phyloP scores from a whole-genome alignment of 2,329 filamentous ascomycete species.

The Trichophyton simii region DNA sequence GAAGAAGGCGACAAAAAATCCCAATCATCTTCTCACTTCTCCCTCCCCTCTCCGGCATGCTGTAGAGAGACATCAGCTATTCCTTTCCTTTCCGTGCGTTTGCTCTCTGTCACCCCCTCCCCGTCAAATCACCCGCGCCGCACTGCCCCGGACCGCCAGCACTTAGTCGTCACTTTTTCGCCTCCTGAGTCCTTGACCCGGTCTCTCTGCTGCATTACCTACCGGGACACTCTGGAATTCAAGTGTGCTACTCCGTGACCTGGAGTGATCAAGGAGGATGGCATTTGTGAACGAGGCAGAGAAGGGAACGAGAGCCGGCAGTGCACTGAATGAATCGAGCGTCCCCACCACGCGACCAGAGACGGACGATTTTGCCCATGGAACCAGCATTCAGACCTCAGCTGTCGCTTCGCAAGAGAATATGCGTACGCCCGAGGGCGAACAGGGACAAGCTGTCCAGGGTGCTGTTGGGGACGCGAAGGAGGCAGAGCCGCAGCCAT shows the following conservation, averaged over 20 bases:
- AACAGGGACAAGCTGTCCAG: background rate
- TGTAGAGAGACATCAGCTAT: background rate
- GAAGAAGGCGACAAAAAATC: background rate
- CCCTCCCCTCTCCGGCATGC: background rate
- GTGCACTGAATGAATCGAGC: background rate
- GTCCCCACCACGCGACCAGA: background rate
- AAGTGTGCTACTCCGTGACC: background rate
- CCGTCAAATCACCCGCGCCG: background rate
- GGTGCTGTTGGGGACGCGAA: background rate
- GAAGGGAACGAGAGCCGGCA: background rate
- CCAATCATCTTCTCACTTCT: background rate
- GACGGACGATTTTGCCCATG: background rate
- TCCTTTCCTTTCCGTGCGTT: background rate
- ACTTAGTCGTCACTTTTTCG: background rate
- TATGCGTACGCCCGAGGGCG: background rate
- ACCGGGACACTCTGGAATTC: background rate
- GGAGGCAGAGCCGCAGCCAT: background rate
- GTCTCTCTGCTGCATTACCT: background rate
- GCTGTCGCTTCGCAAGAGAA: background rate
- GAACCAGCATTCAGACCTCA: background rate
- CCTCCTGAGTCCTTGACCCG: background rate
- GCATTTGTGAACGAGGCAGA: background rate
- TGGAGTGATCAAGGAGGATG: background rate
- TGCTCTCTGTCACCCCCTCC: background rate
- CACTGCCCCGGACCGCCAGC: background rate